Evolutionary conservation across 1,284 basidiomycete genomes (phyloP), one percentile per base, ranked within the genome.

Genomic region (Rhodofomes roseus): DNA sequence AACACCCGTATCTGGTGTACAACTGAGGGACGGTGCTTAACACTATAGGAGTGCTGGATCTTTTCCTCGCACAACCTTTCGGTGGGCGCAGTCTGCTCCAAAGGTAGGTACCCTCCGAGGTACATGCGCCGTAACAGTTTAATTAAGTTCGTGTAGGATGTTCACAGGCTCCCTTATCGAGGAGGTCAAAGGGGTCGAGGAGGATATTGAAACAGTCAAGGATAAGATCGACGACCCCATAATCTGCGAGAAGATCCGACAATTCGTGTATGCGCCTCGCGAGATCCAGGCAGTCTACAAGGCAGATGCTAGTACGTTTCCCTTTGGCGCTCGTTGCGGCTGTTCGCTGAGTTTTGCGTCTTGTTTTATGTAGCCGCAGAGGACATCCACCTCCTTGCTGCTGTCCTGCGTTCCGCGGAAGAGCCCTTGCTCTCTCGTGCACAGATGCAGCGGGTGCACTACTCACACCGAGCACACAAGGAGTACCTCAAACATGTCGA

Each of bases 61-160:
- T 99, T 40, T 99, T 99, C 79, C 82, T 98, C n/a, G 97, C 96
- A 1, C 90, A 96, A 68, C 97, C 97, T 0, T 99, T 99, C 71
- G 96, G 96, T 8, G 93, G 95, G 5, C 86, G 87, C 63, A 96
- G 93, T 72, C 80, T 99, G 29, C 78, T 97, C 16, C 96, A 98
- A 72, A 80, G 93, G 92, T 90, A 63, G 54, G 75, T 25, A 11
- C 20, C 5, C 6, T n/a, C n/a, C 2, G 23, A 6, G 11, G 20
- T 37, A n/a, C 4, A 31, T 11, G 4, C 56, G 18, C 37, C 5
- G 43, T 39, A 18, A 20, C 11, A 14, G 22, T 39, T 2, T 23
- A 43, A n/a, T 50, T 2, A 25, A 6, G 36, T 34, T 18, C 48
- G 39, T 40, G 9, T 65, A 94, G 93, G 58, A 98, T 99, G 95